Evolutionary conservation across 208 protist genomes (phyloP), one percentile per base, ranked within the genome.

Genomic region (Giardia duodenalis): DNA sequence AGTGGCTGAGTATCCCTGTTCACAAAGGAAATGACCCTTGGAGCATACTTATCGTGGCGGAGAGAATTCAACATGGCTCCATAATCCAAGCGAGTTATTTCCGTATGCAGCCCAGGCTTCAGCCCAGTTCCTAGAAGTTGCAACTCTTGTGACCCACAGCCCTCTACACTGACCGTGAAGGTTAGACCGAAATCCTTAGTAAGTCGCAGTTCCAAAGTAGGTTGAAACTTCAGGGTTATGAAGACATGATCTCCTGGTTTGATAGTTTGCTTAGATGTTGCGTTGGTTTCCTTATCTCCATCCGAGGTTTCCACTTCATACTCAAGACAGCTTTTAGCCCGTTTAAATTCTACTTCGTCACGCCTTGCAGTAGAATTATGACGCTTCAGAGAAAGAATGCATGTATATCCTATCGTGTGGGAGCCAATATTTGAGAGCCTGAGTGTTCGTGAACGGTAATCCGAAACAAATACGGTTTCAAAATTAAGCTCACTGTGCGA

Each of bases 391-490:
- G 39, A 2, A 48, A 91, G 4, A 2, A 43, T 0, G 39, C 42
- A 47, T 42, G 88, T 43, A n/a, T 47, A 91, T 48, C n/a, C n/a
- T 46, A 91, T 47, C 2, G 0, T 1, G 45, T 91, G 1, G 2
- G 44, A 47, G 4, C 88, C 88, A 91, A 67, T n/a, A 91, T 91
- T 91, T 48, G 43, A 42, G 2, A 91, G 1, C 45, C 47, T 91
- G 2, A 91, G 44, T n/a, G 1, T 2, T 48, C 88, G n/a, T 67
- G 1, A 19, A 2, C 45, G n/a, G 2, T 2, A 91, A 48, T 91
- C 88, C 2, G 88, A 22, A 4, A 91, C 4, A 48, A 91, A 91
- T 4, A 91, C 88, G 44, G 10, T 91, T 48, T n/a, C 88, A 2
- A 47, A 91, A 48, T 91, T 45, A 43, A 91, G 45, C 2, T 91